Conservation (phyloP, 768 basidiomycete species). For the Guyanaporus albipodus region DNA sequence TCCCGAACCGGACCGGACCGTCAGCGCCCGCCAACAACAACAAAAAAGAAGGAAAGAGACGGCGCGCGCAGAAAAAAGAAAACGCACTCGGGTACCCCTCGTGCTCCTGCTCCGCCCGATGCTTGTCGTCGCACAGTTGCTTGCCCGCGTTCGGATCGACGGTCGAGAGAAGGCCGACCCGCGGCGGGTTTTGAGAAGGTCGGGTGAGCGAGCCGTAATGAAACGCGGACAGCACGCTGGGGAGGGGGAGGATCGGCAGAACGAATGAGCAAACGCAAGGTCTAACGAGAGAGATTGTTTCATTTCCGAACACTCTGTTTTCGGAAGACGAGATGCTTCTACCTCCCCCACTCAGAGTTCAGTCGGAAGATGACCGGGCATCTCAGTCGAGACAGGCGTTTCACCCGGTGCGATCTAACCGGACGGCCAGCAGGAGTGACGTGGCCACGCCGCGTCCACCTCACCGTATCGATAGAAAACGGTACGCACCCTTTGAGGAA, state of each 20-base stretch:
- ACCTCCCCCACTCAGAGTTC: too few species aligned
- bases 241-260: neutral
- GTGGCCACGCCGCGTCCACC: neutral
- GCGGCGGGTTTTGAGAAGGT: constrained; percentile 64
- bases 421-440: neutral
- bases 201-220: constrained; percentile 70
- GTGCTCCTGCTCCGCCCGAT: constrained; percentile 29
- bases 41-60: neutral
- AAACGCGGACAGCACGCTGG: constrained; percentile 63
- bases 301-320: constrained; percentile 15
- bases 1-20: too few species aligned
- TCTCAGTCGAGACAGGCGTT: neutral
- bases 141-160: constrained; percentile 53
- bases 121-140: constrained; percentile 34
- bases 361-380: too few species aligned
- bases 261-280: too few species aligned
- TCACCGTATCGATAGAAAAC: constrained; percentile 4
- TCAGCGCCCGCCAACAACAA: too few species aligned
- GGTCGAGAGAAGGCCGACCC: constrained; percentile 69
- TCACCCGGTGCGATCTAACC: neutral
- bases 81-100: constrained; percentile 29
- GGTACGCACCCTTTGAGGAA: constrained; percentile 65
- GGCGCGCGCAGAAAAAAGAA: neutral
- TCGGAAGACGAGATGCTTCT: neutral
- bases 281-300: too few species aligned